Percentiles rank a stretch among this genome's conserved stretches.
Evolutionary conservation across 139 green algal genomes (phyloP).

Genomic region (Auxenochlorella pyrenoidosa): DNA sequence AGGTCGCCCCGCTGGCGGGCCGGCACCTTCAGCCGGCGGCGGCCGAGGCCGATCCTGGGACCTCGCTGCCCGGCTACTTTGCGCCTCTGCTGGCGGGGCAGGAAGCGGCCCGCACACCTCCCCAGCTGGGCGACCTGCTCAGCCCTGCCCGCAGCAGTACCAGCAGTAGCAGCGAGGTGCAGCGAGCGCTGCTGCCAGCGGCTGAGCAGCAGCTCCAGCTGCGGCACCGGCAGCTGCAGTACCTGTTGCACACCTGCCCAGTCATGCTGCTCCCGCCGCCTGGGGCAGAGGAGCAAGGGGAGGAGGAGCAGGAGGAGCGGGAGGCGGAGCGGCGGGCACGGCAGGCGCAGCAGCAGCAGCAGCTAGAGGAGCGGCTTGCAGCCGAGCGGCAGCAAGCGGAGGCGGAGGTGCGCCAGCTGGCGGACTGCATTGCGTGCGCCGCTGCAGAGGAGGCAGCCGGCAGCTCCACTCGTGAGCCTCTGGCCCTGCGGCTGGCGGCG

Average conservation of each 20-base stretch:
- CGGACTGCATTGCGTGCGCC: background rate
- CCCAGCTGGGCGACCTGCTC: background rate
- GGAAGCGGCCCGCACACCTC: no score
- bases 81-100: background rate
- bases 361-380: background rate
- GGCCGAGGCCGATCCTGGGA: no score
- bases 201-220: constrained; percentile 20
- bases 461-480: no score
- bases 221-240: constrained; percentile 10
- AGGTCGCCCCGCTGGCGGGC: constrained; percentile 24
- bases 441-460: background rate
- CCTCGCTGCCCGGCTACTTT: constrained; percentile 4
- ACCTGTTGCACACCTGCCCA: constrained; percentile 23
- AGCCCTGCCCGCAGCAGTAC: background rate
- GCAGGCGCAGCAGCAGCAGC: background rate
- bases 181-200: constrained; percentile 13
- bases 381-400: background rate
- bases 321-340: background rate
- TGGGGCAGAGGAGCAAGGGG: background rate
- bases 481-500: constrained; percentile 1
- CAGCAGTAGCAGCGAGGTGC: background rate
- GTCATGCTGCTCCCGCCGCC: constrained; percentile 4
- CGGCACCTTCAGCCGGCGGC: constrained; percentile 8
- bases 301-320: background rate
- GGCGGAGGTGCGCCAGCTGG: background rate